Conservation (phyloP, 108 stramenopile species). For the Fragilariopsis cylindrus region DNA sequence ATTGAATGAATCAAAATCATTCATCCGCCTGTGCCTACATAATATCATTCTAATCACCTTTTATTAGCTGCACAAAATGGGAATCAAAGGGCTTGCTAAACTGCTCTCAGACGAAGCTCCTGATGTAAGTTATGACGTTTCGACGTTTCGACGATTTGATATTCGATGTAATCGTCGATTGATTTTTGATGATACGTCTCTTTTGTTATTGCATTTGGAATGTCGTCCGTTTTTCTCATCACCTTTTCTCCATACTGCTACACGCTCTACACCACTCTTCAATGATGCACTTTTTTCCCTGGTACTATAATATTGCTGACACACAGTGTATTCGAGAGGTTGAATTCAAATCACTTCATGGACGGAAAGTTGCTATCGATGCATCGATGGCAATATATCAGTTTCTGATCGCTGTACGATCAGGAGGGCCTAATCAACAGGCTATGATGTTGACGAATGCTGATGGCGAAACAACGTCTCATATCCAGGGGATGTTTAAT, state of each 20-base stretch:
- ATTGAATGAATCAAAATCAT: too few relatives aligned
- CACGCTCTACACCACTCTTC: too few relatives aligned
- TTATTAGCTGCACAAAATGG: constrained; percentile 64
- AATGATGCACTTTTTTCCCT: neutral
- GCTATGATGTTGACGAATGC: constrained; percentile 87
- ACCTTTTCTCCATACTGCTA: neutral
- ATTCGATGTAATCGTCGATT: too few relatives aligned
- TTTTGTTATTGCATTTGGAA: neutral
- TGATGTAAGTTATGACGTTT: constrained; percentile 54
- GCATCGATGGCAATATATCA: constrained; percentile 99
- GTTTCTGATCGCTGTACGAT: constrained; percentile 95
- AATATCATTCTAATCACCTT: neutral
- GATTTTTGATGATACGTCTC: neutral
- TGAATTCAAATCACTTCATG: constrained; percentile 88
- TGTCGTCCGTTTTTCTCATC: neutral
- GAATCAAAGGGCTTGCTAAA: constrained; percentile 96
- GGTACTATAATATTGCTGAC: neutral
- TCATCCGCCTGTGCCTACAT: too few relatives aligned
- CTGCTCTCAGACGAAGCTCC: constrained; percentile 95
- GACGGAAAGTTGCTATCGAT: constrained; percentile 97
- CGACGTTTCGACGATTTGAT: too few relatives aligned
- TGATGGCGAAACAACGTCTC: constrained; percentile 92
- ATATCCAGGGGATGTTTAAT: constrained; percentile 99
- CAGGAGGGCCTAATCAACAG: constrained; percentile 63
- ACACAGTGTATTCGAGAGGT: constrained; percentile 85